phyloP scores from a whole-genome alignment of 352 stramenopile species.

The Phytophthora sp. region DNA sequence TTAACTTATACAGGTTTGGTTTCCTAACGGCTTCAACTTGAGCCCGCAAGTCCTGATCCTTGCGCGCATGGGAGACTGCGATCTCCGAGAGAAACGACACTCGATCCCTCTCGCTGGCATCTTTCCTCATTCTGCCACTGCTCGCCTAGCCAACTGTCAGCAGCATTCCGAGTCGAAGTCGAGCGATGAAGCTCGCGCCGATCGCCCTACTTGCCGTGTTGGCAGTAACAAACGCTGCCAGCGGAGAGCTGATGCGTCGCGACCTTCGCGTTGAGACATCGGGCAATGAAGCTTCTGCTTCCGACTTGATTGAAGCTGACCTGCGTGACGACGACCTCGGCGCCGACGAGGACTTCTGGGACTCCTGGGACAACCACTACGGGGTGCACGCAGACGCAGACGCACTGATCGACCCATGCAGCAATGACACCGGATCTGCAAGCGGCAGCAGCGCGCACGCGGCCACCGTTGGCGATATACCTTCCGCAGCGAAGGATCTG shows the following conservation, averaged over 20 bases:
- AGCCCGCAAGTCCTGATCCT: not conserved
- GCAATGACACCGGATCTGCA: not conserved
- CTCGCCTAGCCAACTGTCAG: conserved; percentile 15
- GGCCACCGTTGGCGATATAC: conserved; percentile 8
- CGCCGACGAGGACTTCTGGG: conserved; percentile 20
- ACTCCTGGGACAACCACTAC: conserved; percentile 13
- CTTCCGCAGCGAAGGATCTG: not conserved
- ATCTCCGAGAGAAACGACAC: conserved; percentile 16
- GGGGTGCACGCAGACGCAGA: not conserved
- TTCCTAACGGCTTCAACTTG: conserved; percentile 37
- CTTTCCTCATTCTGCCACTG: conserved; percentile 21
- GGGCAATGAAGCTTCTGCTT: too few relatives aligned
- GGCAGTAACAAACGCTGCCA: conserved; percentile 1
- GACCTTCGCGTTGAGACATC: conserved; percentile 15
- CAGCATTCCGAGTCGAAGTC: not conserved
- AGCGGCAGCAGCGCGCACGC: not conserved
- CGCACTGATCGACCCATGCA: not conserved
- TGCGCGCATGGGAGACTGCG: conserved; percentile 17
- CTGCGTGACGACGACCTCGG: conserved; percentile 26
- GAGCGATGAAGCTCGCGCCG: conserved; percentile 15
- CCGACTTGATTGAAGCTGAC: not conserved
- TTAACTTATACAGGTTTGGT: conserved; percentile 15
- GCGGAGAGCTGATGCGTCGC: conserved; percentile 1
- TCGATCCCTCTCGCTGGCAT: conserved; percentile 14
- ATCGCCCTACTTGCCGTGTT: conserved; percentile 2